Base-by-base conservation (phyloP, 495 filamentous ascomycete species). In the Neurospora terricola region DNA sequence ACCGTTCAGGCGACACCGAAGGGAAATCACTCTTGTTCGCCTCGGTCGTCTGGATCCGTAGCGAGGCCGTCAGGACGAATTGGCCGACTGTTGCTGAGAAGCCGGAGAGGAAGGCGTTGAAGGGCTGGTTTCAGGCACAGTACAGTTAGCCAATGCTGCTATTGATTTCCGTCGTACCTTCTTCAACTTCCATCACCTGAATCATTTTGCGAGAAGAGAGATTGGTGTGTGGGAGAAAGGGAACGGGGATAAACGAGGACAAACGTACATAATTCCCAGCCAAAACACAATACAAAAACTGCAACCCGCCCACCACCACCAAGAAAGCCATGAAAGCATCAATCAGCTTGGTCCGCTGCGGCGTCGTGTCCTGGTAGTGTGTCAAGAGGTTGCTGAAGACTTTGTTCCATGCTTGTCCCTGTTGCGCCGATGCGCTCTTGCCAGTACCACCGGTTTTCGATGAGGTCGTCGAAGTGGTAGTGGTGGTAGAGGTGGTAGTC, bases 101-200 rank as follows among this genome's bases (percentile, higher is more conserved):
- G 62, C 96, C 96, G 38, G 94, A 91, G 54, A 99, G 87, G 85
- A 99, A 99, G 76, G 96, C 96, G 82, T 99, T 99, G 88, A 99
- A 99, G 9, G 96, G 96, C 94, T 98, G 76, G 16, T 16, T 54
- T 69, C n/a, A 5, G 45, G 4, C 30, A 34, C 30, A 34, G 9
- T 2, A 21, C 45, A 14, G 5, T 62, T 30, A 62, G 54, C 48
- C 21, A 23, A 54, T 48, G 21, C 34, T 34, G 30, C 30, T 34
- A 34, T 34, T 34, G 30, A 34, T 34, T 34, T 34, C 30, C 30
- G 30, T 34, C 30, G 30, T 34, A 34, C 30, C 30, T 34, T 34
- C 30, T 34, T 34, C 30, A 34, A 34, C 30, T 34, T 34, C 30
- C 30, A 34, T 34, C 30, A 34, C 30, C 30, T 34, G 30, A 34